Percentiles rank a stretch among this genome's conserved stretches.
Conservation (phyloP, 306 rosid genomes). For the Gastrolobium bilobum region DNA sequence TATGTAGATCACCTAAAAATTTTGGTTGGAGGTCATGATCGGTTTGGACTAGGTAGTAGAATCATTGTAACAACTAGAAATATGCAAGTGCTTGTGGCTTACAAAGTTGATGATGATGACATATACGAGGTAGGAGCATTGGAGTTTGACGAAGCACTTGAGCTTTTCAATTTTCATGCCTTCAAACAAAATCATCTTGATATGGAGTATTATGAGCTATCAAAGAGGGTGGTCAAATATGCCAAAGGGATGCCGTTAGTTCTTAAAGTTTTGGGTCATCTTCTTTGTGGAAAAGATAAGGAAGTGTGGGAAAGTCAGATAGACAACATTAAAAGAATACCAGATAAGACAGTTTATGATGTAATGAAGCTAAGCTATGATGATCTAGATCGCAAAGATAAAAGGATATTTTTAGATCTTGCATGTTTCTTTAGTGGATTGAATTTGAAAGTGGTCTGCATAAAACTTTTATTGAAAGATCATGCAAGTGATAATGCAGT, state of each 20-base stretch:
- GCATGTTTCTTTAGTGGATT: neutral
- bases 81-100: neutral
- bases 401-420: neutral
- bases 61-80: neutral
- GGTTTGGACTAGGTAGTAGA: neutral
- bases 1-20: too few species aligned
- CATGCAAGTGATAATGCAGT: too few species aligned
- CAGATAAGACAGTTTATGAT: neutral
- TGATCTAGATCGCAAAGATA: neutral
- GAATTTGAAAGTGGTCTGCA: too few species aligned
- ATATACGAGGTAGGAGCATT: neutral
- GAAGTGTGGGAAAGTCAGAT: neutral
- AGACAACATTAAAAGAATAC: neutral
- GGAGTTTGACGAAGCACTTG: neutral
- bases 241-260: constrained; percentile 12
- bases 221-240: neutral
- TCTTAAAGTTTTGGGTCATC: constrained; percentile 6
- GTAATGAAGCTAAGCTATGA: constrained; percentile 24
- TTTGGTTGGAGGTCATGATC: too few species aligned
- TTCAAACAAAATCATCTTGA: neutral
- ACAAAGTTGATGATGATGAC: neutral
- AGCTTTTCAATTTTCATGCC: neutral
- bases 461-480: too few species aligned
- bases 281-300: constrained; percentile 2
- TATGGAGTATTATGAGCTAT: neutral